phyloP scores from a whole-genome alignment of 805 yeast genomes.

The Candida qinlingensis region DNA sequence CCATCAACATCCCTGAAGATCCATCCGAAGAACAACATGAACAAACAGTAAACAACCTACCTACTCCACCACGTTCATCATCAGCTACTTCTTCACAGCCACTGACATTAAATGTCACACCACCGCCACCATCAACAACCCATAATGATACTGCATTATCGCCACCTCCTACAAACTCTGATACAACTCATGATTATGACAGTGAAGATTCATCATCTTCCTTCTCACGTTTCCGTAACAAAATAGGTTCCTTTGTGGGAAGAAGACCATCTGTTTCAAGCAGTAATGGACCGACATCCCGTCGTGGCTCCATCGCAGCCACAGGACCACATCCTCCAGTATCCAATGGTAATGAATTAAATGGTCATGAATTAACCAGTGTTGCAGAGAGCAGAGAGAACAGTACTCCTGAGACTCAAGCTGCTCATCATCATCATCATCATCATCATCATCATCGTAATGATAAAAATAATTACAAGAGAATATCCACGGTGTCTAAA shows the following conservation, averaged over 20 bases:
- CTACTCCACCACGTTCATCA: background rate
- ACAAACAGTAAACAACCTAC: background rate
- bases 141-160: background rate
- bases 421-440: too few species aligned
- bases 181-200: slow-evolving; percentile 15
- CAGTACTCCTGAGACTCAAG: background rate
- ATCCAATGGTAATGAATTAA: background rate
- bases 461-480: slow-evolving; percentile 32
- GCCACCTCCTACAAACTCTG: slow-evolving; percentile 13
- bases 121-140: slow-evolving; percentile 1
- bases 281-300: background rate
- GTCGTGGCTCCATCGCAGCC: slow-evolving; percentile 2
- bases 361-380: slow-evolving; percentile 9
- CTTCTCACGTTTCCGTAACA: slow-evolving; percentile 4
- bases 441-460: background rate
- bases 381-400: slow-evolving; percentile 10
- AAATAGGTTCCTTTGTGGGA: slow-evolving; percentile 6
- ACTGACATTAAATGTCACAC: background rate
- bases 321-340: too few species aligned
- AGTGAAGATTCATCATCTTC: slow-evolving; percentile 19
- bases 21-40: slow-evolving; percentile 1
- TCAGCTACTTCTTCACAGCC: background rate
- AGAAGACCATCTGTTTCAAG: slow-evolving; percentile 3
- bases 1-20: slow-evolving; percentile 16
- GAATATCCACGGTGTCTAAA: slow-evolving; percentile 48